Base-by-base conservation (phyloP, 148 eudicot species). In the Nyssa sinensis region DNA sequence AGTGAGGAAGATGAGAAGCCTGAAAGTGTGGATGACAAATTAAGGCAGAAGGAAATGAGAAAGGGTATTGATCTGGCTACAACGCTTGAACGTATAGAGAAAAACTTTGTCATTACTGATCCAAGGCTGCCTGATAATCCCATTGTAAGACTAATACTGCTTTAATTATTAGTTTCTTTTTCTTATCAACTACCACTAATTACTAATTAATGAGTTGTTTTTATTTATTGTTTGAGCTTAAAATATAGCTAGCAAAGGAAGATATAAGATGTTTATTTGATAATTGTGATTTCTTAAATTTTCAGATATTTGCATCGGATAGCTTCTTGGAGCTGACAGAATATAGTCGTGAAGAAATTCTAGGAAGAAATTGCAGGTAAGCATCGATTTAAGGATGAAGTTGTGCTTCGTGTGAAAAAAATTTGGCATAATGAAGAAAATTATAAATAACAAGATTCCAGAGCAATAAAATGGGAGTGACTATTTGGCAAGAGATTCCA, bases 1-100 rank as follows among this genome's bases (percentile, higher is more conserved):
- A 80, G 81, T 27, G 85, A 84, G 64, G 83, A 81, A 64, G 78
- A 78, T 76, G 88, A 67, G 44, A 83, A 93, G 76, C 92, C 93
- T 9, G 92, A 87, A 11, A 95, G 99, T 73, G 76, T 95, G 80
- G 98, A 93, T 76, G 95, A 96, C 81, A 96, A 89, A 86, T 89
- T 89, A 60, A 84, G 94, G 82, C 89, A 87, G 80, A 93, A 84
- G 86, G 92, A 96, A 79, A 96, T 89, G 94, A 89, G 99, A 83
- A 96, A 91, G 88, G 99, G 99, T 87, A 88, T 96, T 73, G 99
- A 96, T 87, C 90, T 95, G 75, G 99, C 99, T 35, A 95, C 99
- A 27, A 96, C 99, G 16, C 98, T 96, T 60, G 98, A 96, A 85
- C 97, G 99, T 89, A 96, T 96, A 7, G 99, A 93, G 89, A 96